Base-by-base conservation (phyloP, 1,139 yeast species). In the Hemisphaericaspora xylofermentans region DNA sequence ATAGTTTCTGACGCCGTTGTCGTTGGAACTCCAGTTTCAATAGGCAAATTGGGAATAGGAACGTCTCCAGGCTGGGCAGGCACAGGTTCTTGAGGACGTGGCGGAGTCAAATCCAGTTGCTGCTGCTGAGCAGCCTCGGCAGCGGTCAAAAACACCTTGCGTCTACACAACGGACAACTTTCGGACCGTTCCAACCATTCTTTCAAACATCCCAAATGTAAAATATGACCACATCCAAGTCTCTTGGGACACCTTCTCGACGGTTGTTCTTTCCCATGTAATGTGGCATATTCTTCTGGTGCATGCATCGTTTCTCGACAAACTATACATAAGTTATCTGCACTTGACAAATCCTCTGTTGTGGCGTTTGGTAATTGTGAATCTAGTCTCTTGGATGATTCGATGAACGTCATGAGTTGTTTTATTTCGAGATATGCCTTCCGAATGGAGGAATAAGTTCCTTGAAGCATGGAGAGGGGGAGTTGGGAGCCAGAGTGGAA, bases 161-260 rank as follows among this genome's bases (percentile, higher is more conserved):
- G 70, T 50, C 97, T 74, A 62, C 98, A 93, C 43, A 91, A 80
- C 0, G 99, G 98, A 65, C 99, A 93, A 22, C 81, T 78, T 52
- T 85, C 94, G 0, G 96, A 88, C 49, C 96, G 74, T 56, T 88
- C 96, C 51, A 93, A 70, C 99, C 99, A 93, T 52, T 87, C 86
- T 56, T 87, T 86, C 48, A 93, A 73, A 61, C 98, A 93, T 2
- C 95, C 93, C 66, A 85, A 70, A 60, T 93, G 99, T 45, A 93
- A 72, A 42, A 88, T 84, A 61, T 93, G 99, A 15, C 87, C 85
- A 67, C 99, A 93, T 2, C 71, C 72, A 41, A 93, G 70, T 54
- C 76, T 84, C 60, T 88, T 88, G 2, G 98, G 95, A 35, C 66
- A 72, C 42, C 72, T 67, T 45, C 91, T 74, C 6, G 58, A 38